phyloP scores from a whole-genome alignment of 805 yeast genomes.

The Candida boleticola region DNA sequence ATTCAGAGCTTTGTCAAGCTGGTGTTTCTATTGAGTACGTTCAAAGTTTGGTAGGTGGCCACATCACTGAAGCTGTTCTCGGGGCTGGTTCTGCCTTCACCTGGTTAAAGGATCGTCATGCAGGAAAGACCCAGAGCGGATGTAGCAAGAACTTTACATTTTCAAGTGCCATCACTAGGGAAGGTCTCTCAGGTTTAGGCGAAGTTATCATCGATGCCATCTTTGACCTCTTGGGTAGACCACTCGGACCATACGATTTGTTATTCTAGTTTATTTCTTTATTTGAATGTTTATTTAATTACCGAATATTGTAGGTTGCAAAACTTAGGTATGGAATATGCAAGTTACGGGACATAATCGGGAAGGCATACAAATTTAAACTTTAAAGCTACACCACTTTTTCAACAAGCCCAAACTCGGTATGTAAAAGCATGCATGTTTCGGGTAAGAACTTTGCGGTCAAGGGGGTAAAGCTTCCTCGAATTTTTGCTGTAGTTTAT shows the following conservation, averaged over 20 bases:
- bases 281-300: neutral
- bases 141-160: slow-evolving; percentile 8
- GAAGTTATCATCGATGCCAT: neutral
- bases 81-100: slow-evolving; percentile 19
- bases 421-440: too few species aligned
- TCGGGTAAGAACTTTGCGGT: too few species aligned
- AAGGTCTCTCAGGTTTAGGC: slow-evolving; percentile 1
- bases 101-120: slow-evolving; percentile 17
- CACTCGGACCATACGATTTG: slow-evolving; percentile 3
- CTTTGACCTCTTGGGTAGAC: neutral
- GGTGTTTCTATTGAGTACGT: slow-evolving; percentile 16
- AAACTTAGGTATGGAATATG: too few species aligned
- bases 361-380: too few species aligned
- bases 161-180: neutral
- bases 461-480: too few species aligned
- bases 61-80: slow-evolving; percentile 12
- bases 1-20: slow-evolving; percentile 20
- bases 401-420: neutral
- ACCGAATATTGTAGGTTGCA: too few species aligned
- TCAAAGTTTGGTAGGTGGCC: slow-evolving; percentile 13
- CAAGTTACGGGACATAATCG: too few species aligned
- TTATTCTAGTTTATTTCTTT: neutral
- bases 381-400: neutral
- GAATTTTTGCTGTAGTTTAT: too few species aligned
- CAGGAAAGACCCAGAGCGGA: slow-evolving; percentile 15